Evolutionary conservation across 768 basidiomycete species (phyloP), one percentile per base, ranked within the genome.

Genomic region (Naganishia randhawae): DNA sequence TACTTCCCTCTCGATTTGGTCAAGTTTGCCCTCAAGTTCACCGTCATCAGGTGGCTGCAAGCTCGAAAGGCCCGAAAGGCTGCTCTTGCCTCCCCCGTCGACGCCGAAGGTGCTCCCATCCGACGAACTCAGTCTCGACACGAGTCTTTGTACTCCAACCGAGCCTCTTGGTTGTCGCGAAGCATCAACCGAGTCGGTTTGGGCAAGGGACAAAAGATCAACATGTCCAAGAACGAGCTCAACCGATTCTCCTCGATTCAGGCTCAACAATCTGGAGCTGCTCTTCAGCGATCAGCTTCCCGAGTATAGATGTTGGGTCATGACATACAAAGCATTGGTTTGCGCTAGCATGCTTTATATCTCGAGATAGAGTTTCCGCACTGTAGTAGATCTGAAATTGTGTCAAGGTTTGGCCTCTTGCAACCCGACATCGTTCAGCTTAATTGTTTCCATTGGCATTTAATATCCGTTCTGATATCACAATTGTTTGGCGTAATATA

Each of bases 1-100:
- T 98, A 94, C 86, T 79, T 90, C 72, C 95, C 95, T 62, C 87
- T 98, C 57, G 95, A 98, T 81, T 85, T 86, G 81, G 89, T 96
- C 85, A 96, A 95, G 84, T 95, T 96, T 80, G 89, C 84, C 37
- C 93, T 97, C 90, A 93, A 95, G 83, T 89, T 88, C 10, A 94
- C 91, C 7, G 82, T 92, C 78, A 93, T 97, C 85, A 89, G 88
- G 81, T 83, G 71, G 72, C 86, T 93, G 76, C 93, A 92, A 71
- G 82, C 85, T 67, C 87, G 90, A 67, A 76, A 79, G 63, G 73
- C 75, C 50, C 55, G 65, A 17, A 73, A 76, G 72, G 45, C 54
- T 19, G 72, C 76, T 50, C 42, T 69, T 85, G 80, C 73, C 81
- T 83, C 54, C 72, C 80, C 42, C 74, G 80, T 80, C 45, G 83